Evolutionary conservation across 116 monocot genomes (phyloP).

Genomic region (Cymodocea nodosa): DNA sequence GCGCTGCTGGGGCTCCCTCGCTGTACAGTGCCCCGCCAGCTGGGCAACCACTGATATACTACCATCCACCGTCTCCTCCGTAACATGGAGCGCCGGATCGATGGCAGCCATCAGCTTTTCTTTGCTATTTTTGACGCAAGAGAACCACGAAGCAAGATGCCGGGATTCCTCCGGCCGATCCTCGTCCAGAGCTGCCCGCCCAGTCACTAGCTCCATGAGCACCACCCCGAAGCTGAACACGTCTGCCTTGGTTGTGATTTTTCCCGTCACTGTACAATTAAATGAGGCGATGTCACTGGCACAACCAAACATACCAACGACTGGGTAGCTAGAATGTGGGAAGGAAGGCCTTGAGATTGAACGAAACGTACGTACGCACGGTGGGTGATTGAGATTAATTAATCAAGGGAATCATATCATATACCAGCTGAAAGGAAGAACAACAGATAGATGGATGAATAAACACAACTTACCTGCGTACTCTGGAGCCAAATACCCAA

Average conservation of each 20-base stretch:
- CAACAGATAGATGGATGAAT: no score
- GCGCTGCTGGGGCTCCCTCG: conserved; percentile 53
- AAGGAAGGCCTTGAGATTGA: no score
- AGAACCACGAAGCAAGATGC: conserved; percentile 45
- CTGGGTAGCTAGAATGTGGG: no score
- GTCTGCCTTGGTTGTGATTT: conserved; percentile 65
- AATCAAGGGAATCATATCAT: no score
- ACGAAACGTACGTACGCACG: no score
- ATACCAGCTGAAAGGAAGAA: no score
- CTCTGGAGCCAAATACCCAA: conserved; percentile 94
- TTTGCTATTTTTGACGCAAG: conserved; percentile 22
- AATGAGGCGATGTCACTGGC: no score
- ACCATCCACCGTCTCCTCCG: conserved; percentile 38
- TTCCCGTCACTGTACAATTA: conserved; percentile 70
- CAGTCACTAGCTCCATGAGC: conserved; percentile 61
- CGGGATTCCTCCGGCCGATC: conserved; percentile 37
- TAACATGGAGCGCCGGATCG: conserved; percentile 27
- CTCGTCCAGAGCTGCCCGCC: conserved; percentile 50
- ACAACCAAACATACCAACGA: no score
- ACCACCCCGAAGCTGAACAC: conserved; percentile 71
- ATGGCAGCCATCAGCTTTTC: conserved; percentile 35
- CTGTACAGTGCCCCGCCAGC: conserved; percentile 66
- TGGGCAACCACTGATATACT: conserved; percentile 45
- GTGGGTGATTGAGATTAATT: no score
- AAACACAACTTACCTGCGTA: conserved; percentile 61